Evolutionary conservation across 139 green algal species (phyloP).

Genomic region (Chlamydomonas incerta): DNA sequence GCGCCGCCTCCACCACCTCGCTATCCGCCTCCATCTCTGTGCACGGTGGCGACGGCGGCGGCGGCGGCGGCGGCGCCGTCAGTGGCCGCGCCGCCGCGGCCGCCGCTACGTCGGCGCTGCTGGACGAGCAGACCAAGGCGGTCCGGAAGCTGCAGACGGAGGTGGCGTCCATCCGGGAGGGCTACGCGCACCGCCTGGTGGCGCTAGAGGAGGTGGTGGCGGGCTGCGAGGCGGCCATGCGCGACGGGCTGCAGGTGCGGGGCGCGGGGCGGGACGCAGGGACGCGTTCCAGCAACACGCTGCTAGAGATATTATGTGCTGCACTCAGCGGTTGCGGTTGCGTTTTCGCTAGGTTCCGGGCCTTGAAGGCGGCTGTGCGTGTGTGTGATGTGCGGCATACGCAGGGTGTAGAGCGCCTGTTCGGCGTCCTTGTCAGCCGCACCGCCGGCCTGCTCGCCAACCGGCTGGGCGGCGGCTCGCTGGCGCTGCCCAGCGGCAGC

Average conservation of each 20-base stretch:
- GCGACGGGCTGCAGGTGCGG: slow-evolving; percentile 22
- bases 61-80: background rate
- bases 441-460: slow-evolving; percentile 31
- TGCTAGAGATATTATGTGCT: too few species aligned
- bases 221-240: slow-evolving; percentile 20
- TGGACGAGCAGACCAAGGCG: slow-evolving; percentile 33
- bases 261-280: background rate
- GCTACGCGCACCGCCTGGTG: slow-evolving; percentile 37
- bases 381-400: too few species aligned
- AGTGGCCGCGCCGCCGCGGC: background rate
- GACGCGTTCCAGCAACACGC: too few species aligned
- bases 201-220: slow-evolving; percentile 27
- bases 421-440: slow-evolving; percentile 25
- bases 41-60: background rate
- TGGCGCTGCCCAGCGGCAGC: background rate
- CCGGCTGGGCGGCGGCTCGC: background rate
- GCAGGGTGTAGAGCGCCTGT: slow-evolving; percentile 33
- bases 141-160: slow-evolving; percentile 30
- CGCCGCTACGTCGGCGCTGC: background rate
- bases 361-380: too few species aligned
- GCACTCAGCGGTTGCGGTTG: too few species aligned
- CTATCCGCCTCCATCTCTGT: background rate
- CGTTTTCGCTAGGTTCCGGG: too few species aligned
- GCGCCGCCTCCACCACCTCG: background rate
- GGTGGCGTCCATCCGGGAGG: slow-evolving; percentile 24